Conservation (phyloP, 2,329 filamentous ascomycete genomes). For the Fusarium nisikadoi region DNA sequence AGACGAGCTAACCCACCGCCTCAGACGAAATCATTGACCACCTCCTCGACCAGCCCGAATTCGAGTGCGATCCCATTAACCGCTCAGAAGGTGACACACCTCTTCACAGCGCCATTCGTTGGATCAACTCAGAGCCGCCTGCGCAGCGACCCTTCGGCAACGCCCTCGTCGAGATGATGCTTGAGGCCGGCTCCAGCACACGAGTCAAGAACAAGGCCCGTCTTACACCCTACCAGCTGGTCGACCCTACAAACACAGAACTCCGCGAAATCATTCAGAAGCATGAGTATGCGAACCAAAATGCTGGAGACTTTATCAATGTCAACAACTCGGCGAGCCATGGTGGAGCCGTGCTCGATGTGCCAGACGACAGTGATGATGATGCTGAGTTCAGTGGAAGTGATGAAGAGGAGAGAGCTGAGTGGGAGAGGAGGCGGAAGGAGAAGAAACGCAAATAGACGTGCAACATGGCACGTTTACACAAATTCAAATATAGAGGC, state of each 20-base stretch:
- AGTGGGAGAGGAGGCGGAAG: slow-evolving; percentile 66
- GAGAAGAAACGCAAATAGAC: slow-evolving; percentile 48
- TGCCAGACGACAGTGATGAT: slow-evolving; percentile 56
- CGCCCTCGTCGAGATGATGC: slow-evolving; percentile 79
- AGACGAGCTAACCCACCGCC: slow-evolving; percentile 22
- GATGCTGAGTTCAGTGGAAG: slow-evolving; percentile 72
- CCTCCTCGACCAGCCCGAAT: slow-evolving; percentile 83
- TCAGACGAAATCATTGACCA: slow-evolving; percentile 82
- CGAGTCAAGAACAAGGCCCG: slow-evolving; percentile 76
- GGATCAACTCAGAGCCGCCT: slow-evolving; percentile 74
- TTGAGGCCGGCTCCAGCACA: slow-evolving; percentile 77
- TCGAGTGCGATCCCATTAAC: slow-evolving; percentile 85
- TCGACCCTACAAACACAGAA: slow-evolving; percentile 74
- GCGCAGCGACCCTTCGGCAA: slow-evolving; percentile 72
- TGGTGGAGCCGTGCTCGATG: slow-evolving; percentile 19
- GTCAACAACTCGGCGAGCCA: slow-evolving; percentile 42
- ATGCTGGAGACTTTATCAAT: slow-evolving; percentile 67
- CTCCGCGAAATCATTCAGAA: slow-evolving; percentile 73
- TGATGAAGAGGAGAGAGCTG: slow-evolving; percentile 71
- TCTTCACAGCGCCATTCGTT: slow-evolving; percentile 81
- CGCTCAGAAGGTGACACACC: slow-evolving; percentile 79
- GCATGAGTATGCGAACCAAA: slow-evolving; percentile 73
- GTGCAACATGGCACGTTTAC: slow-evolving; percentile 8
- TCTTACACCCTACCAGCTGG: slow-evolving; percentile 76
- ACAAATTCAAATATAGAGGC: slow-evolving; percentile 25